A percentile compares a stretch with the other conserved stretches of the same genome.
Evolutionary conservation across 257 asterid genomes (phyloP).

Genomic region (Solanum ahanhuiri): DNA sequence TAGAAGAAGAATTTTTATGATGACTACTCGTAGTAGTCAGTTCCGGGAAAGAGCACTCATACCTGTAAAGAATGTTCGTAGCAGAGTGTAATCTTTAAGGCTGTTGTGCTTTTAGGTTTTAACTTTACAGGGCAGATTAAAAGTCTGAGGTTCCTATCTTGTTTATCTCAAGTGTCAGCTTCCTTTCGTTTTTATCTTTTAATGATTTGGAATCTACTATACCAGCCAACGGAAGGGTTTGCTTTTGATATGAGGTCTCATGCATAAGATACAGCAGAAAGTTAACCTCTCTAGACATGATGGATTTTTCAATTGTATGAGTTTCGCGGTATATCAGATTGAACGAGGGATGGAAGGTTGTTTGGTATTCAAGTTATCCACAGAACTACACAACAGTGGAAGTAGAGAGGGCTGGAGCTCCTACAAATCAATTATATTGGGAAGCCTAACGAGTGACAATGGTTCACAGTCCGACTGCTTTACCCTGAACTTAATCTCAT

Average conservation of each 20-base stretch:
- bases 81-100: neutral
- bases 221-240: neutral
- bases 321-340: neutral
- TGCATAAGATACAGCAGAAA: neutral
- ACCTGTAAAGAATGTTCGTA: neutral
- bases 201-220: neutral
- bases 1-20: conserved; percentile 42
- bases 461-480: neutral
- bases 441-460: neutral
- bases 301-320: neutral
- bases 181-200: neutral
- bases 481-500: neutral
- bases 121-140: neutral
- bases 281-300: neutral
- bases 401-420: neutral
- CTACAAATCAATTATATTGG: neutral
- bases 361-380: neutral
- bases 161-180: neutral
- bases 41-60: neutral
- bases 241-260: neutral
- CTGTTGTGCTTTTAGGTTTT: neutral
- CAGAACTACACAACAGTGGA: neutral
- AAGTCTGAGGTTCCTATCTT: neutral
- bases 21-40: conserved; percentile 40
- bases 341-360: neutral